Conservation (phyloP, 768 basidiomycete species). For the Phallus indusiatus region DNA sequence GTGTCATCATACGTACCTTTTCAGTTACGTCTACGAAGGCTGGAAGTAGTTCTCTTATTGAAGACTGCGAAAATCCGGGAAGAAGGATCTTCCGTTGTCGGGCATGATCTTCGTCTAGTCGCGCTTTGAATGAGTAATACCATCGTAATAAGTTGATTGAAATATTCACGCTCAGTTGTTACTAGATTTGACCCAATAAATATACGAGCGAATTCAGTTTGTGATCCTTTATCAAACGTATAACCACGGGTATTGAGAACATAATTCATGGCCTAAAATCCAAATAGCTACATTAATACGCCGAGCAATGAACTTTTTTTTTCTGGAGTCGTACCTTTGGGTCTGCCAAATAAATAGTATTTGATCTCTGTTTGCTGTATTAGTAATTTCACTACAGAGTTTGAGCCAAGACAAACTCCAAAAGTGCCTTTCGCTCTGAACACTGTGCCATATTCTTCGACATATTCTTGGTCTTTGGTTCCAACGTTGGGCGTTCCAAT, state of each 20-base stretch:
- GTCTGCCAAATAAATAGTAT: background rate
- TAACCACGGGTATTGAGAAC: constrained; percentile 21
- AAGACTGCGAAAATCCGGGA: constrained; percentile 19
- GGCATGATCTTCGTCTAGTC: constrained; percentile 18
- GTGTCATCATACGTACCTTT: constrained; percentile 6
- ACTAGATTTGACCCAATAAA: constrained; percentile 9
- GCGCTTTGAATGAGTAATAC: background rate
- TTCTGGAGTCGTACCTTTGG: background rate
- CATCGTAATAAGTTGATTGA: background rate
- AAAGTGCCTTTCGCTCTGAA: constrained; percentile 1
- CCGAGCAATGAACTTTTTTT: background rate
- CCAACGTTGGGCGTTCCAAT: background rate
- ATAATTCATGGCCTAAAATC: background rate
- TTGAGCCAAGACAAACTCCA: background rate
- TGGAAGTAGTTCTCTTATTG: constrained; percentile 18
- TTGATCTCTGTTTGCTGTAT: background rate
- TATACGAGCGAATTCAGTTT: background rate
- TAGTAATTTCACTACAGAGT: background rate
- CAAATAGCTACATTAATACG: background rate
- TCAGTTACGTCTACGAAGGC: constrained; percentile 17
- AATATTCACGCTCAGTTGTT: background rate
- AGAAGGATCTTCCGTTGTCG: constrained; percentile 23
- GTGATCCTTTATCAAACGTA: constrained; percentile 16
- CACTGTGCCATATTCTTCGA: background rate
- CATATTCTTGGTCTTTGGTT: background rate